These are phyloP conservation scores for Apiospora malaysiana DNA, from an alignment of 2,329 filamentous ascomycete genomes.

Conservation along the genomic window DNA sequence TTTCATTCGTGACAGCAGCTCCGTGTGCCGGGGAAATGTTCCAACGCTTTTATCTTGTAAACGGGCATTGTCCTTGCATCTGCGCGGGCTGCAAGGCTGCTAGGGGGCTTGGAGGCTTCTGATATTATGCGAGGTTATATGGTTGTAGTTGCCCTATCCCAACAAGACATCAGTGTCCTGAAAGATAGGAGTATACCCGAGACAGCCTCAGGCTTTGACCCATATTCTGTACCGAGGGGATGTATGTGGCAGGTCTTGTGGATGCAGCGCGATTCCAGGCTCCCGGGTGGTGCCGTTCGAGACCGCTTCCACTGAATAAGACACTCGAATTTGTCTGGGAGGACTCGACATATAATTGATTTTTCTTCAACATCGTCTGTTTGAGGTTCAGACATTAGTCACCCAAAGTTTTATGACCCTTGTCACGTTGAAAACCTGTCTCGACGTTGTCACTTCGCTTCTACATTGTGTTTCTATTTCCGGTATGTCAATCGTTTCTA, in stretches of 20 bases:
- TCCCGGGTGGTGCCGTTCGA: background rate
- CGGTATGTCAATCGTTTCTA: background rate
- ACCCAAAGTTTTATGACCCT: background rate
- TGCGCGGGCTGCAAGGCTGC: background rate
- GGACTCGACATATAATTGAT: background rate
- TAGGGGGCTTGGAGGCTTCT: background rate
- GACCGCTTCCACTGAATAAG: background rate
- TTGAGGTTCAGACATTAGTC: background rate
- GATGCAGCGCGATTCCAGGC: background rate
- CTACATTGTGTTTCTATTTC: background rate
- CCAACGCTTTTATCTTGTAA: background rate
- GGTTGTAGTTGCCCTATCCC: constrained; percentile 1
- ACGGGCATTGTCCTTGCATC: background rate
- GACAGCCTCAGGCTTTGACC: background rate
- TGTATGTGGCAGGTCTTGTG: background rate
- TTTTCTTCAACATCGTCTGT: background rate
- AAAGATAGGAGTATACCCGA: background rate
- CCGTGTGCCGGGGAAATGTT: background rate
- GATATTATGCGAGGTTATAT: too few relatives aligned
- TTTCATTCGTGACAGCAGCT: background rate
- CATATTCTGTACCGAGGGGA: background rate
- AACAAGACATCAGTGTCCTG: constrained; percentile 9
- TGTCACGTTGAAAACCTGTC: background rate
- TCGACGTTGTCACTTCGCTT: background rate
- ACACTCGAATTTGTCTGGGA: background rate